Conservation (phyloP, 768 basidiomycete genomes). For the Suillus bovinus region DNA sequence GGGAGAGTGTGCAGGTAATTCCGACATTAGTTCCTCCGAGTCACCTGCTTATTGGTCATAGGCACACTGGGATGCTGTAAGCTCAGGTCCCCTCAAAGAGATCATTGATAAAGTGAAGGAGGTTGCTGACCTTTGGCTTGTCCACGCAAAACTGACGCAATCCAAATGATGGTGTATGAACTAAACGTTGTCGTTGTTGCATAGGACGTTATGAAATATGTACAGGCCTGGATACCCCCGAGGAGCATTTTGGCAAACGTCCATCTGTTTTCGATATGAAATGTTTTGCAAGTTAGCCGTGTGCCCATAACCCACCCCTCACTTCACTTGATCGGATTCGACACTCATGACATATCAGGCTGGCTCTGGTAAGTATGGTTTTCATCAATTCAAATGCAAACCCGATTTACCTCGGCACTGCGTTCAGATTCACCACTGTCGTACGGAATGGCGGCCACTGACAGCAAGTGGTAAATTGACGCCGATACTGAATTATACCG, state of each 20-base stretch:
- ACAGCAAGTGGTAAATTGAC: background rate
- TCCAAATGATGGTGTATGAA: background rate
- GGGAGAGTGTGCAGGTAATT: constrained; percentile 37
- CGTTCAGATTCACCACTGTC: background rate
- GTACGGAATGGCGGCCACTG: background rate
- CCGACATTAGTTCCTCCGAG: background rate
- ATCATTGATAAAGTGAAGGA: constrained; percentile 27
- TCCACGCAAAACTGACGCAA: constrained; percentile 28
- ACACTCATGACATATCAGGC: background rate
- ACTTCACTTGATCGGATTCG: background rate
- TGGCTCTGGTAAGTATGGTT: constrained; percentile 1
- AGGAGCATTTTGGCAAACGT: background rate
- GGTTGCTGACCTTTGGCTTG: constrained; percentile 32
- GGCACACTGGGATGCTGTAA: constrained; percentile 39
- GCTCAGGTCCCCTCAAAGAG: constrained; percentile 26
- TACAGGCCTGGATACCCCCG: background rate
- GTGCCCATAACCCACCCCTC: background rate
- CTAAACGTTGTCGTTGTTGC: background rate
- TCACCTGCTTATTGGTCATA: constrained; percentile 13
- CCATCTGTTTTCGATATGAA: background rate
- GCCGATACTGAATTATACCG: background rate
- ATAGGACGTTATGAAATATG: background rate
- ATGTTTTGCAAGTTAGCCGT: background rate
- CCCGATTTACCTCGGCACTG: background rate
- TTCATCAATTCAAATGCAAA: background rate